phyloP scores from a whole-genome alignment of 2,329 filamentous ascomycete genomes.

The Chrysoporthe deuterocubensis region DNA sequence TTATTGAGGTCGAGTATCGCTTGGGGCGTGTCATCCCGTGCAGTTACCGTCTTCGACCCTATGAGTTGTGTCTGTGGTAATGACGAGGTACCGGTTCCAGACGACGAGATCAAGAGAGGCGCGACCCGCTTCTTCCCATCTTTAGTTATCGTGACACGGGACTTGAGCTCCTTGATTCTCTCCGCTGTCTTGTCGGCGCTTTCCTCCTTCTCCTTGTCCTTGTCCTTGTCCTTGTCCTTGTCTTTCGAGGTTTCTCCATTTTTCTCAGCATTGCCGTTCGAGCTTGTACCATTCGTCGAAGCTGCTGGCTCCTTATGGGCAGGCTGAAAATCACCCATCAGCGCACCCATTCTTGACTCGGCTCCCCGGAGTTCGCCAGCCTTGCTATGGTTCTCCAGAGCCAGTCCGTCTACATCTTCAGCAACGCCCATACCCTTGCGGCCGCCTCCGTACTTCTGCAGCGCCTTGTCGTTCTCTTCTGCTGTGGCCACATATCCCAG shows the following conservation, averaged over 20 bases:
- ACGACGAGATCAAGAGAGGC: conserved; percentile 87
- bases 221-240: conserved; percentile 36
- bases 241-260: conserved; percentile 30
- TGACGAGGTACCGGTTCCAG: conserved; percentile 83
- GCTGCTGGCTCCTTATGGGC: conserved; percentile 50
- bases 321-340: conserved; percentile 83
- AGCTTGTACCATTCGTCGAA: conserved; percentile 42
- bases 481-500: conserved; percentile 85
- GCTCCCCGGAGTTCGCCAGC: conserved; percentile 87
- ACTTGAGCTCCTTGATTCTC: conserved; percentile 71
- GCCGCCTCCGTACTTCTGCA: conserved; percentile 90
- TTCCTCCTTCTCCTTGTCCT: conserved; percentile 44
- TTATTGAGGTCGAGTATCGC: conserved; percentile 88
- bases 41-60: conserved; percentile 66
- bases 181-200: conserved; percentile 57
- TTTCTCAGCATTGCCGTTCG: conserved; percentile 32
- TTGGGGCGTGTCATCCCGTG: conserved; percentile 74
- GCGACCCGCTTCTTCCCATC: conserved; percentile 97
- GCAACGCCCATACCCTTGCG: conserved; percentile 87
- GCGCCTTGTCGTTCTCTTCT: conserved; percentile 88
- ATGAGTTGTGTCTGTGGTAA: conserved; percentile 87
- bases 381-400: conserved; percentile 89
- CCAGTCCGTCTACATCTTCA: conserved; percentile 86
- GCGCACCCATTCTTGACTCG: conserved; percentile 94
- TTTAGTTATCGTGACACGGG: conserved; percentile 91